These are phyloP conservation scores for Phaeotremella fagi DNA, from an alignment of 768 basidiomycete genomes.

Conservation along the genomic window DNA sequence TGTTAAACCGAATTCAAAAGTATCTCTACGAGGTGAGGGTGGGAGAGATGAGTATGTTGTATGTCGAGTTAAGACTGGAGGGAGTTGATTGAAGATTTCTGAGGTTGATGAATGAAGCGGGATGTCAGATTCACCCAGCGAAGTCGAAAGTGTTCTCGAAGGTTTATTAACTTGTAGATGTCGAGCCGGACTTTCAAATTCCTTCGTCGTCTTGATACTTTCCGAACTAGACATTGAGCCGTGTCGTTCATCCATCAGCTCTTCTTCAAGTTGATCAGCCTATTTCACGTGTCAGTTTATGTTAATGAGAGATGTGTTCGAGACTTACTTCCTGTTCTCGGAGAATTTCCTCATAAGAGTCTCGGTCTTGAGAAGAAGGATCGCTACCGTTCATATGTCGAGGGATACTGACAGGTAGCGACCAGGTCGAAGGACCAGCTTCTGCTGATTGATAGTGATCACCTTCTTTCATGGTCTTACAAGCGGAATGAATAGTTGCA, in stretches of 20 bases:
- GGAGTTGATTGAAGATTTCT: conserved; percentile 16
- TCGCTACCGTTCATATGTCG: no score
- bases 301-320: not conserved
- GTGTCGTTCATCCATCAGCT: conserved; percentile 7
- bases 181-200: no score
- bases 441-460: conserved; percentile 9
- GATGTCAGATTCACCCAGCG: no score
- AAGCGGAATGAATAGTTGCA: no score
- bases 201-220: no score
- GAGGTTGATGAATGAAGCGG: conserved; percentile 24
- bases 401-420: no score
- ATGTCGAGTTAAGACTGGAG: conserved; percentile 3
- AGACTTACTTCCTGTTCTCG: conserved; percentile 14
- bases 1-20: not conserved
- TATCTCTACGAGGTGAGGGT: conserved; percentile 30
- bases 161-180: no score
- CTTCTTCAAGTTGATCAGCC: conserved; percentile 18
- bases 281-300: not conserved
- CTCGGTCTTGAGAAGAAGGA: no score
- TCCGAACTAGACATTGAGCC: not conserved
- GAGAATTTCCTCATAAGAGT: conserved; percentile 1
- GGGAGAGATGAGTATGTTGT: conserved; percentile 41
- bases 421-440: conserved; percentile 16
- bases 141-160: no score
- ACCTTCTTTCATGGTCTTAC: not conserved